These are phyloP conservation scores for Clathrus columnatus DNA, from an alignment of 768 basidiomycete species.

Conservation along the genomic window DNA sequence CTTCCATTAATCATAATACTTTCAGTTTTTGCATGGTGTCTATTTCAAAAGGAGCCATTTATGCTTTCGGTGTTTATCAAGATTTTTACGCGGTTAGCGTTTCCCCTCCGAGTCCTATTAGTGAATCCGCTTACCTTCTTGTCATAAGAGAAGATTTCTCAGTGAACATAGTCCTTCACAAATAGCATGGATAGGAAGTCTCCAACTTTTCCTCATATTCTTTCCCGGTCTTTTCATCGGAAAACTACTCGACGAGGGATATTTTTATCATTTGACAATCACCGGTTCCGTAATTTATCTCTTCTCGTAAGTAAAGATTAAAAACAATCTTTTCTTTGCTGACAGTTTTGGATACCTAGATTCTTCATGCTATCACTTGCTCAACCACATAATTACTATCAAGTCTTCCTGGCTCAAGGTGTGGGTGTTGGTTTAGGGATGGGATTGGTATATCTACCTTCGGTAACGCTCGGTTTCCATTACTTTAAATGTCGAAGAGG, in stretches of 20 bases:
- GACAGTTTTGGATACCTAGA: no score
- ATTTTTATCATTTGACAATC: neutral
- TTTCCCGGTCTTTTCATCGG: slow-evolving; percentile 2
- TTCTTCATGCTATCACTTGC: slow-evolving; percentile 42
- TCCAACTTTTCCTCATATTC: slow-evolving; percentile 11
- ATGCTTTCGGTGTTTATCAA: slow-evolving; percentile 41
- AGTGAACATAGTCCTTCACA: slow-evolving; percentile 28
- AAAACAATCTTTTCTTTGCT: no score
- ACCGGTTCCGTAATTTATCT: slow-evolving; percentile 5
- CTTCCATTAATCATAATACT: no score
- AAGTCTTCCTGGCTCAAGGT: slow-evolving; percentile 40
- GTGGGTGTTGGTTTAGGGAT: slow-evolving; percentile 32
- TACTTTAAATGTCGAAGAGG: slow-evolving; percentile 35
- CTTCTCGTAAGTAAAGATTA: slow-evolving; percentile 6
- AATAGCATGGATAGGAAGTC: slow-evolving; percentile 12
- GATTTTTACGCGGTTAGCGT: slow-evolving; percentile 33
- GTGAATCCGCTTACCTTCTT: neutral
- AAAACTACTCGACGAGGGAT: slow-evolving; percentile 12
- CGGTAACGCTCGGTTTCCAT: slow-evolving; percentile 38
- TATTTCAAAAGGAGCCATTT: slow-evolving; percentile 41
- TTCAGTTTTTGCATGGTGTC: no score
- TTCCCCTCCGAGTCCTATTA: neutral
- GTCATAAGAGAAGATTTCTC: slow-evolving; percentile 28
- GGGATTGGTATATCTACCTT: slow-evolving; percentile 38
- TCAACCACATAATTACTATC: slow-evolving; percentile 27